phyloP scores from a whole-genome alignment of 2,329 filamentous ascomycete genomes.

The Xylaria sp. region DNA sequence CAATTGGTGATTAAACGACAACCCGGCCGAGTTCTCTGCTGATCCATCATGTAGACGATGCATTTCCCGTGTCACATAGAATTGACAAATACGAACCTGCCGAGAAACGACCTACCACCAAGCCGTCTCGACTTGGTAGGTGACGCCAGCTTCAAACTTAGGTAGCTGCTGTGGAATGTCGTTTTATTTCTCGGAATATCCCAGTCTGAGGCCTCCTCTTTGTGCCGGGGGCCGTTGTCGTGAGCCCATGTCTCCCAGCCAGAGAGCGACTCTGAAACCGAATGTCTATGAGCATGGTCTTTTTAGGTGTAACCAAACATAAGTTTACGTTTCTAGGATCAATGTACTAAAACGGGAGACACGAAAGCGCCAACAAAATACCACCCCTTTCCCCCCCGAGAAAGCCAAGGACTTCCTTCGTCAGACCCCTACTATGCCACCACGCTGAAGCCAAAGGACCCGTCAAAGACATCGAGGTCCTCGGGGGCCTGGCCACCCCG shows the following conservation, averaged over 20 bases:
- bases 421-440: constrained; percentile 47
- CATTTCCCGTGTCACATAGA: neutral
- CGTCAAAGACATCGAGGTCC: constrained; percentile 66
- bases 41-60: neutral
- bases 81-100: neutral
- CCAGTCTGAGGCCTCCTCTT: neutral
- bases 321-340: neutral
- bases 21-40: neutral
- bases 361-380: neutral
- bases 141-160: constrained; percentile 10
- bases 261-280: neutral
- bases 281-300: neutral
- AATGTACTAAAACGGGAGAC: neutral
- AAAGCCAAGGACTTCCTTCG: neutral
- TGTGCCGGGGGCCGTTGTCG: neutral
- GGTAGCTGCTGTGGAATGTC: neutral
- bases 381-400: neutral
- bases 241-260: neutral
- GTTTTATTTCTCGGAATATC: neutral
- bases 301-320: neutral
- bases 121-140: constrained; percentile 26
- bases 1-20: neutral
- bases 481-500: constrained; percentile 57
- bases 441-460: constrained; percentile 68
- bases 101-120: constrained; percentile 1